Evolutionary conservation across 331 rosid genomes (phyloP), one percentile per base, ranked within the genome.

Genomic region (Stylosanthes scabra): DNA sequence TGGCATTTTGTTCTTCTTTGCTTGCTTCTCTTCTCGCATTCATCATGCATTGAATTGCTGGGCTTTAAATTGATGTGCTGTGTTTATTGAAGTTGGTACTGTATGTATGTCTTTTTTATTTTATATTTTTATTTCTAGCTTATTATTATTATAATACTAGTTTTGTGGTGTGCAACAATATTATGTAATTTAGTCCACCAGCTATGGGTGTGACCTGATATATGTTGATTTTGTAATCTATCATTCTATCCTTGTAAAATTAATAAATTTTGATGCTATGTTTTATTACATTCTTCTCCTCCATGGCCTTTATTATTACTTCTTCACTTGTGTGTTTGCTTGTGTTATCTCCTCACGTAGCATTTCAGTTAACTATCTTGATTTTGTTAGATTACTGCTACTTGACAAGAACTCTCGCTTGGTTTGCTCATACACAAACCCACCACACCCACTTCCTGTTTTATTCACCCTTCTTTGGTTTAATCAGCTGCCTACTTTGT

Each of bases 11-110:
- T 63, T 89, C 74, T 37, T 84, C 88, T 57, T 39, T 83, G 62
- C 52, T 89, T 78, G 81, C 75, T 75, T 86, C 91, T 79, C 47
- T 89, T 65, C 56, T 80, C 69, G 74, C 80, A 37, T 67, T 80
- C 63, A 50, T 77, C 68, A 44, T 73, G 78, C 71, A 72, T 42
- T 82, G 70, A 85, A 72, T 41, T 71, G 63, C 41, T 44, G 46
- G 8, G n/a, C 9, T 61, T 68, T 25, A 59, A 62, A 63, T 44
- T 13, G 10, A 67, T 25, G 0, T 20, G 70, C n/a, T 7, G 8
- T 3, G 14, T 52, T 68, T 74, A 44, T 62, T 74, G 58, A 68
- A 55, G 57, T 60, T 45, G 63, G 58, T 80, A 20, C 15, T 74
- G 75, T 46, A 47, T 13, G 6, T 12, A 47, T 13, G 6, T 12